These are phyloP conservation scores for Chytridium lagenaria DNA, from an alignment of 371 early-diverging fungal species.

Conservation along the genomic window DNA sequence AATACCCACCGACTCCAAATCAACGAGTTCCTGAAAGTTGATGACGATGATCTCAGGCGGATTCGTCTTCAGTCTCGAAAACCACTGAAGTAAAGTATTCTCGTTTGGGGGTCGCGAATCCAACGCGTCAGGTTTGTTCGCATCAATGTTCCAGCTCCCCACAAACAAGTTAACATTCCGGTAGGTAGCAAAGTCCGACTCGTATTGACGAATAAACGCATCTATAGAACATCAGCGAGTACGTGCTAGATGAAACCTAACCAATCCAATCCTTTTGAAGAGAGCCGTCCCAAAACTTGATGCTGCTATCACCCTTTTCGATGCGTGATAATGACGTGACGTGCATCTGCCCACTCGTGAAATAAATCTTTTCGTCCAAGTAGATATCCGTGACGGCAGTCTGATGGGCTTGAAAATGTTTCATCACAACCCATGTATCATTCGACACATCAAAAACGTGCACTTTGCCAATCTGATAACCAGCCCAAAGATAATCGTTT, in stretches of 20 bases:
- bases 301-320: constrained; percentile 59
- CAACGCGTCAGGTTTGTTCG: constrained; percentile 65
- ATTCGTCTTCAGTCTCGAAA: constrained; percentile 37
- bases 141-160: constrained; percentile 85
- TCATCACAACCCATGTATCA: constrained; percentile 65
- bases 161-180: constrained; percentile 67
- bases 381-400: constrained; percentile 61
- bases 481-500: constrained; percentile 77
- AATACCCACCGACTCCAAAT: constrained; percentile 67
- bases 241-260: constrained; percentile 40
- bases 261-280: constrained; percentile 70
- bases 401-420: constrained; percentile 74
- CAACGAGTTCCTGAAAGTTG: constrained; percentile 89
- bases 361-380: constrained; percentile 57
- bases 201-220: constrained; percentile 55
- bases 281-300: constrained; percentile 78
- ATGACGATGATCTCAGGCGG: constrained; percentile 81
- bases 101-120: constrained; percentile 35
- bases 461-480: constrained; percentile 80
- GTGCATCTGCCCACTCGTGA: constrained; percentile 52
- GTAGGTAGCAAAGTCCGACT: constrained; percentile 66
- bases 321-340: constrained; percentile 62
- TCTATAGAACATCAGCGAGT: constrained; percentile 42
- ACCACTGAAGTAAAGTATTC: constrained; percentile 28
- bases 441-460: constrained; percentile 69